These are phyloP conservation scores for Collariella sp. DNA, from an alignment of 495 filamentous ascomycete species.

Conservation along the genomic window DNA sequence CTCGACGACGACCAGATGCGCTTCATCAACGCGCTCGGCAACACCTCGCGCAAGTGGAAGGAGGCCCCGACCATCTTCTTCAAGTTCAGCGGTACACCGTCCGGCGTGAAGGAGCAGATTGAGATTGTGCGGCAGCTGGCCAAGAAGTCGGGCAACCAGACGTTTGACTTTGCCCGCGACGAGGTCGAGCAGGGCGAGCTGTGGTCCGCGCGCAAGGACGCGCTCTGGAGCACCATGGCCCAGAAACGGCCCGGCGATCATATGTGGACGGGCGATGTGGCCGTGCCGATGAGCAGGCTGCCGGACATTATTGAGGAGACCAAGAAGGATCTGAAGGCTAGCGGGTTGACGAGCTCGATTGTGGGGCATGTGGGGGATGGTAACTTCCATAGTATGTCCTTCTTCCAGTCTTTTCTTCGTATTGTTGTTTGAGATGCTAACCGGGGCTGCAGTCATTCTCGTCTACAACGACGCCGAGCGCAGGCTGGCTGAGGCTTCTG, in stretches of 20 bases:
- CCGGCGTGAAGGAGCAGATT: constrained; percentile 76
- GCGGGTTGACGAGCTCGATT: constrained; percentile 62
- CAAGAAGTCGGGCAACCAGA: constrained; percentile 48
- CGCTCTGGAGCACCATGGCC: constrained; percentile 67
- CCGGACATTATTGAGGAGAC: constrained; percentile 73
- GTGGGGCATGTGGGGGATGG: constrained; percentile 79
- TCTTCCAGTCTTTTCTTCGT: neutral
- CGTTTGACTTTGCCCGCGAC: constrained; percentile 72
- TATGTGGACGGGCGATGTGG: constrained; percentile 80
- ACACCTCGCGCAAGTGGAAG: constrained; percentile 62
- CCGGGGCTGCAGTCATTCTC: constrained; percentile 47
- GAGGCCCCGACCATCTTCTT: constrained; percentile 86
- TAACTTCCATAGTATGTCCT: constrained; percentile 63
- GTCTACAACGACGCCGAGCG: constrained; percentile 62
- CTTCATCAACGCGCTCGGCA: constrained; percentile 75
- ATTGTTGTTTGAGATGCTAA: constrained; percentile 9
- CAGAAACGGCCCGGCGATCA: constrained; percentile 49
- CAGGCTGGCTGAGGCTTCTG: constrained; percentile 55
- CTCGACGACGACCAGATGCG: constrained; percentile 92
- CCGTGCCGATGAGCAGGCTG: constrained; percentile 65
- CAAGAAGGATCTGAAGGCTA: constrained; percentile 57
- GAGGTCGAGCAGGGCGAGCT: constrained; percentile 63
- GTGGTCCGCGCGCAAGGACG: constrained; percentile 84
- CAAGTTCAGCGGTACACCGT: constrained; percentile 76
- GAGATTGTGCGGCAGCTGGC: constrained; percentile 60